Percentiles rank a stretch among this genome's conserved stretches.
Evolutionary conservation across 345 rosid genomes (phyloP).

Genomic region (Erucastrum elatum): DNA sequence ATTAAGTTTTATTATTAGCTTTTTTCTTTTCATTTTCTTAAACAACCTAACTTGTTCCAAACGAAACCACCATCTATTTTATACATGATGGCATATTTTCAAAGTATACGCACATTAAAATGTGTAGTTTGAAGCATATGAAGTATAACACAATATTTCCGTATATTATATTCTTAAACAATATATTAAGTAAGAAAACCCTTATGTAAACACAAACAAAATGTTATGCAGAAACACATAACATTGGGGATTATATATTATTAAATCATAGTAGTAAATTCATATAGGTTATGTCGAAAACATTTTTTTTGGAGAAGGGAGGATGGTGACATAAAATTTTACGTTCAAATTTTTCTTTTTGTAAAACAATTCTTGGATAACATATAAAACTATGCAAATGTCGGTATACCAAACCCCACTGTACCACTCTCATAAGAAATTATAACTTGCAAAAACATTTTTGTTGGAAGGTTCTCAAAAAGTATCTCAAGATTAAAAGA

Average conservation of each 20-base stretch:
- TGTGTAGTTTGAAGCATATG: slow-evolving; percentile 27
- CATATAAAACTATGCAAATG: slow-evolving; percentile 13
- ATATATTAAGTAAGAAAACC: neutral
- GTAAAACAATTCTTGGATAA: neutral
- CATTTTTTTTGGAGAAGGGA: neutral
- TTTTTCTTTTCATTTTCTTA: neutral
- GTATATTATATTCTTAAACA: slow-evolving; percentile 3
- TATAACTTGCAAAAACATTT: neutral
- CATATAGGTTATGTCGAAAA: neutral
- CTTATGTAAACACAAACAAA: neutral
- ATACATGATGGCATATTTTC: slow-evolving; percentile 18
- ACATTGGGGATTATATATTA: neutral
- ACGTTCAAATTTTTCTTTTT: neutral
- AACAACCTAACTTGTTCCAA: slow-evolving; percentile 30
- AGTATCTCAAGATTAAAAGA: neutral
- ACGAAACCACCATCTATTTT: slow-evolving; percentile 27
- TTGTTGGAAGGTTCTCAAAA: neutral
- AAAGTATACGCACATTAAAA: slow-evolving; percentile 24
- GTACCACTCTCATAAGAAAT: neutral
- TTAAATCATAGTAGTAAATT: neutral
- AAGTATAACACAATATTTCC: slow-evolving; percentile 25
- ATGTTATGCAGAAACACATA: neutral
- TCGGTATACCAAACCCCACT: slow-evolving; percentile 43
- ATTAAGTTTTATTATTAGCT: slow-evolving; percentile 11
- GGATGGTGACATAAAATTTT: slow-evolving; percentile 1